Evolutionary conservation across 495 filamentous ascomycete species (phyloP), one percentile per base, ranked within the genome.

Genomic region (Ramalina intermedia): DNA sequence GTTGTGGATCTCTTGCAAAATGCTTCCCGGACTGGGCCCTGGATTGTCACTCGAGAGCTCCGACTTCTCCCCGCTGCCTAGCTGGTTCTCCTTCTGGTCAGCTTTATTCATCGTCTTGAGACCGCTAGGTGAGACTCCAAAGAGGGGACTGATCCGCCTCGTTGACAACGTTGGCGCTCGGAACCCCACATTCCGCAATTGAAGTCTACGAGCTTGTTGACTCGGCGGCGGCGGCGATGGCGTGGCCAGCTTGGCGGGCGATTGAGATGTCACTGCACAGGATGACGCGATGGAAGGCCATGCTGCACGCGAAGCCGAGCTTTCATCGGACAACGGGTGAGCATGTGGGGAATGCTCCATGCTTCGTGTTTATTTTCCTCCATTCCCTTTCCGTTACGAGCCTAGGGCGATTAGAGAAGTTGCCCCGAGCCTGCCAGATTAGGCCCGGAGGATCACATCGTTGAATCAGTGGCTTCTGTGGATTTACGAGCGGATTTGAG

Each of bases 131-230:
- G 51, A 23, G 26, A 41, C 37, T 17, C 49, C 37, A 18, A 55
- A 55, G 3, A 60, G 42, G 24, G 57, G 55, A 47, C 55, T 55
- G 33, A 60, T 57, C 20, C 58, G 59, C 11, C 56, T 46, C 45
- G 46, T 50, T 9, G 61, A 55, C 12, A 63, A 47, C n/a, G 41
- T 37, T 12, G 55, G 47, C 26, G 49, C 63, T 35, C 56, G 55
- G 44, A 65, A 65, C 6, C 63, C 62, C 39, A 60, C 59, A 57
- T 65, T 61, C 45, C 63, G 62, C 26, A 64, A 45, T 41, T 62
- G 58, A 24, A 65, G 50, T 17, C 58, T 58, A 40, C 62, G 52
- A 33, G 54, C 58, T 45, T 62, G 62, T 6, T 55, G 54, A 47
- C 13, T 47, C 38, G 43, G 38, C 13, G 27, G 51, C 37, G 27